Evolutionary conservation across 805 yeast genomes (phyloP), one percentile per base, ranked within the genome.

Genomic region (Torulaspora indica): DNA sequence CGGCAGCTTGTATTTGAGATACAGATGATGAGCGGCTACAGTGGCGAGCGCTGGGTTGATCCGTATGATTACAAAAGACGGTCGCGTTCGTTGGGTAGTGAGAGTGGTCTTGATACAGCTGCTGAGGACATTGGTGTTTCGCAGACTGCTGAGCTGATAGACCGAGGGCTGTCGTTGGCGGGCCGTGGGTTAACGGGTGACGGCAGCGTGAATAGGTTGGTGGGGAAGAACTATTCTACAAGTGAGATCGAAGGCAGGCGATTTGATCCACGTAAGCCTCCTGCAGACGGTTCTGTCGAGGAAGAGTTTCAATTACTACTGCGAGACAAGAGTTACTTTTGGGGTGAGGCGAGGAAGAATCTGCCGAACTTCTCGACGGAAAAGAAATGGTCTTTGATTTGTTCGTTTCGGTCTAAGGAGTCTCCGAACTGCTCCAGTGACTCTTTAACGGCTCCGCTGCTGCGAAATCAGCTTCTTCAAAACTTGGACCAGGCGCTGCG

Each of bases 301-400:
- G 34, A 29, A 4, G 33, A 53, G 25, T 62, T 62, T 31, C 43
- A 53, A 27, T 45, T 49, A 2, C 31, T 61, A 23, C 38, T 61
- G 34, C 42, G 55, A 22, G 56, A 53, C 46, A 54, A 57, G 25
- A 52, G 54, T 2, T 57, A 55, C 42, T 58, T 56, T 35, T 60
- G 64, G 57, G 56, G 55, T 13, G 54, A 57, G 14, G 60, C 64
- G 4, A 51, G 53, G 13, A 45, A 49, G 13, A 56, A 55, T 37
- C 38, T 59, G 28, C 47, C 52, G 28, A 47, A 35, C 32, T 48
- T 59, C 9, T 54, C 65, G 2, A 39, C 40, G 27, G 46, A 46
- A 28, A 54, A 66, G 35, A 62, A 62, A 48, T 61, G 66, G 65
- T 61, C 56, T 14, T 47, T 62, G 23, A 47, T 62, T 8, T 57